Base-by-base conservation (phyloP, 75 land plant species). In the Azolla pinnata region DNA sequence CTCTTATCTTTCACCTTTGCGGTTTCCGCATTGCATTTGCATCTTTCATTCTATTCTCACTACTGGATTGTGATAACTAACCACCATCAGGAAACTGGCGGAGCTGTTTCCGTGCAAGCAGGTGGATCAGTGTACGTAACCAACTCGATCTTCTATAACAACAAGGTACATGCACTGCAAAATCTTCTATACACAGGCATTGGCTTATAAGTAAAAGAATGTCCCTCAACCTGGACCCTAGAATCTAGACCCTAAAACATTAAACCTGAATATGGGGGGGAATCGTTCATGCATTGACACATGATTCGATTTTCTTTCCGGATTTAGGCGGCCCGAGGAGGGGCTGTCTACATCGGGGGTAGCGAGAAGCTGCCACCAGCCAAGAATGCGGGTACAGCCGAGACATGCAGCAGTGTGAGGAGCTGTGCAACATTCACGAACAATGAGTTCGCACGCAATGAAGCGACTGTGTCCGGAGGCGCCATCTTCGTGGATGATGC, bases 401-500 rank as follows among this genome's bases (percentile, higher is more conserved):
- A 18, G n/a, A 29, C 40, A 5, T 48, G 69, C 50, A 45, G 44
- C 14, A n/a, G n/a, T n/a, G 21, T 44, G 3, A 64, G 34, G 33
- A 70, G 68, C 56, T 70, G 73, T 42, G 58, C 59, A 16, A 70
- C 69, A 0, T 45, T 70, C 18, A 26, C 47, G 19, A 70, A 70
- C 61, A 57, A 54, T 4, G 61, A 57, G n/a, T 70, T 70, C 53
- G 20, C 30, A 31, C 30, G 35, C 19, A 70, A 70, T 24, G 12
- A 57, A 34, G 66, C 67, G 2, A 51, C 42, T 34, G 47, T 24
- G 26, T 18, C 29, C 8, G 73, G 73, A 16, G 73, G 67, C 18
- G 73, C 73, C 18, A 29, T 64, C 4, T 70, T 57, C 21, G 68
- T 70, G 12, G 73, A 64, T 33, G 73, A 70, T 64, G 57, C 65